Evolutionary conservation across 805 yeast species (phyloP).

Genomic region (Tetrapisispora phaffii): DNA sequence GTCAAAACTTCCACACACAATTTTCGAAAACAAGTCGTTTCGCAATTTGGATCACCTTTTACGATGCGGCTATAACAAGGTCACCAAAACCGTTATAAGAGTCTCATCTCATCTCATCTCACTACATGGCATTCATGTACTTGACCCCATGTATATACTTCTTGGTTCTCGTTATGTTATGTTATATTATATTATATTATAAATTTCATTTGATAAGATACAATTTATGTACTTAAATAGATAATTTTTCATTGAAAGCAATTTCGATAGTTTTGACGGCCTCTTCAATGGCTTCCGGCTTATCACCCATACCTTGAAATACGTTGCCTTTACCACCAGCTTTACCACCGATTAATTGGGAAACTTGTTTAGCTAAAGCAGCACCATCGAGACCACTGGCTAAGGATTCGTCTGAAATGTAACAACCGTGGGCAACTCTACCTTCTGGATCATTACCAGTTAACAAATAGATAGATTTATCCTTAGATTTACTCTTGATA

Average conservation of each 20-base stretch:
- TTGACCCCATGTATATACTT: too few relatives aligned
- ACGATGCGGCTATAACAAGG: too few relatives aligned
- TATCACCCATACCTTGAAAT: constrained; percentile 94
- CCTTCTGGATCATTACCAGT: constrained; percentile 55
- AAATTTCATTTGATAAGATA: not conserved
- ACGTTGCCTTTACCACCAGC: constrained; percentile 98
- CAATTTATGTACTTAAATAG: not conserved
- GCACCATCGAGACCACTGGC: constrained; percentile 64
- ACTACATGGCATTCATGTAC: too few relatives aligned
- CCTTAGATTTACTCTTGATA: constrained; percentile 66
- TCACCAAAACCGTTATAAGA: too few relatives aligned
- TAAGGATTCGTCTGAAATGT: constrained; percentile 61
- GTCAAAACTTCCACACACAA: constrained; percentile 1
- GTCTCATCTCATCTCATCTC: too few relatives aligned
- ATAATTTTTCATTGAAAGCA: constrained; percentile 50
- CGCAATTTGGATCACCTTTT: not conserved
- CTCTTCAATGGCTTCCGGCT: constrained; percentile 52
- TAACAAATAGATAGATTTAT: constrained; percentile 67
- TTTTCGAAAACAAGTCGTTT: not conserved
- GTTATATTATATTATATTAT: too few relatives aligned
- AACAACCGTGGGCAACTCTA: constrained; percentile 94
- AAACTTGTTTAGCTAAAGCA: constrained; percentile 62
- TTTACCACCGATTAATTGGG: constrained; percentile 80
- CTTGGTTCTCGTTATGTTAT: too few relatives aligned
- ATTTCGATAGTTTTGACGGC: constrained; percentile 67